A percentile compares a stretch with the other conserved stretches of the same genome.
Evolutionary conservation across 2,329 filamentous ascomycete genomes (phyloP).

Genomic region (Trichoderma aggressivum): DNA sequence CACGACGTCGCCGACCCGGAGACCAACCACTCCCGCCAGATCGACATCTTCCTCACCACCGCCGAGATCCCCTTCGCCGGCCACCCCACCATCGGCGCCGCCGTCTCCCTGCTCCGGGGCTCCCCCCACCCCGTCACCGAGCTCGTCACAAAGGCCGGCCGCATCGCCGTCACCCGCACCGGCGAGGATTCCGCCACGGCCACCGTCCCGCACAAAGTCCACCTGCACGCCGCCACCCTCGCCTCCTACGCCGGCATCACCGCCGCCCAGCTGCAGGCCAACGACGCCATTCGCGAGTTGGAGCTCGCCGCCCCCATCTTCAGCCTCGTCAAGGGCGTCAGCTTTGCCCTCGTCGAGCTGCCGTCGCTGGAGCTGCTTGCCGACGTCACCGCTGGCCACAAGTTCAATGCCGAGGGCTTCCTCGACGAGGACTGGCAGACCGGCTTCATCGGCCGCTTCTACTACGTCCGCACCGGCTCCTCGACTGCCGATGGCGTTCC

Average conservation of each 20-base stretch:
- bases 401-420: constrained; percentile 35
- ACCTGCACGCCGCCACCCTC: constrained; percentile 51
- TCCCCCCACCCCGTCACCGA: constrained; percentile 31
- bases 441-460: constrained; percentile 55
- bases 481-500: constrained; percentile 27
- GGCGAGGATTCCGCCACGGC: constrained; percentile 52
- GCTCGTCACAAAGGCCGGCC: constrained; percentile 55
- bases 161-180: constrained; percentile 44
- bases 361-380: constrained; percentile 57
- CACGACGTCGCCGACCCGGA: constrained; percentile 42
- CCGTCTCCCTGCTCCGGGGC: constrained; percentile 44
- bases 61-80: constrained; percentile 60
- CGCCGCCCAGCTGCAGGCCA: constrained; percentile 29
- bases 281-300: constrained; percentile 31
- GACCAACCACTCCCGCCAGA: constrained; percentile 35
- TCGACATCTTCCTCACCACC: constrained; percentile 58
- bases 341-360: constrained; percentile 64
- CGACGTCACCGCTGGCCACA: constrained; percentile 33
- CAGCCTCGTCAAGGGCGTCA: constrained; percentile 71
- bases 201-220: constrained; percentile 64
- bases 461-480: constrained; percentile 49
- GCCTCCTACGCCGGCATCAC: constrained; percentile 28
- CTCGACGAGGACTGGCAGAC: constrained; percentile 55
- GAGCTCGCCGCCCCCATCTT: constrained; percentile 48
- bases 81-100: constrained; percentile 58